Base-by-base conservation (phyloP, 176 grass and related monocot genomes). In the Raddia distichophylla region DNA sequence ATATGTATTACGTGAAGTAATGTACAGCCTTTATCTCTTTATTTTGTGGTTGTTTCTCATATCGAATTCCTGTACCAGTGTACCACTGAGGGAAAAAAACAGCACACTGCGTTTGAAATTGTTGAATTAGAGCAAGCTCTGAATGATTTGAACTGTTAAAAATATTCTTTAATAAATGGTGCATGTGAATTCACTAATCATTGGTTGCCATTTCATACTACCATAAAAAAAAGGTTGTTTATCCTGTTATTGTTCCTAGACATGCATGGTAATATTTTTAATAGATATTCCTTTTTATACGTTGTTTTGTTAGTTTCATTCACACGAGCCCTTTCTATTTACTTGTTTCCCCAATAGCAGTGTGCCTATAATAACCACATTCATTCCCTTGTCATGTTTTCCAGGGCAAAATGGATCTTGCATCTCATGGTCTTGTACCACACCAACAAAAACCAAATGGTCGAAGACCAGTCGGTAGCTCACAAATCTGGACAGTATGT, bases 401-500 rank as follows among this genome's bases (percentile, higher is more conserved):
- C 52, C 88, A 90, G 88, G 78, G 82, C 46, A 82, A 82, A 73
- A 90, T 90, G 83, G 51, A 86, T 34, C 18, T 60, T 71, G 6
- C 52, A 82, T 58, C 78, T 60, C 66, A 86, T 51, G 66, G 66
- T 86, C 69, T 54, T 10, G 42, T 50, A 77, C 10, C 52, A 53
- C 88, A 73, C 18, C 87, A 85, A 67, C 87, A 81, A 57, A 89
- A 85, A 69, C 27, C 58, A 86, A 89, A 60, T 86, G 83, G 71
- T 20, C 72, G 73, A 72, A 77, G 87, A 52, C 83, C 73, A 16
- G 78, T 86, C 72, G 87, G 87, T 73, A 89, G 83, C 72, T 89
- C 83, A 16, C 87, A 86, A 60, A 89, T 64, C 54, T 89, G 83
- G 87, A 89, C 83, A 66, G 87, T 89, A 60, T 15, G 83, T 73